phyloP scores from a whole-genome alignment of 108 stramenopile genomes.

The Pseudonitzschia pungens region DNA sequence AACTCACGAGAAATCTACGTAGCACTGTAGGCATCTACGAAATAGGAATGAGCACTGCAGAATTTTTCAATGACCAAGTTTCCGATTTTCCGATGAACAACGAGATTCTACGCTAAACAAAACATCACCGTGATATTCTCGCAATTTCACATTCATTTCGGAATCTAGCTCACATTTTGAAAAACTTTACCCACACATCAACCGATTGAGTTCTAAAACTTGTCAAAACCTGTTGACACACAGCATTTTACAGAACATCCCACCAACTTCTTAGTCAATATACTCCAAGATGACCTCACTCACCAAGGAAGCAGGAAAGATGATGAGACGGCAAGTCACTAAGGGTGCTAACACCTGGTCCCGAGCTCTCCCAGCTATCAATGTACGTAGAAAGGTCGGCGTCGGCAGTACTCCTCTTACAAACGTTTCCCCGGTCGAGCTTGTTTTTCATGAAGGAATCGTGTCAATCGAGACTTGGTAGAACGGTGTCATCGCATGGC shows the following conservation, averaged over 20 bases:
- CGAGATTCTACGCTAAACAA: background rate
- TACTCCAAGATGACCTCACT: slow-evolving; percentile 22
- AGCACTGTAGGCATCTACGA: background rate
- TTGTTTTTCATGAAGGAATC: background rate
- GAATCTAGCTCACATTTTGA: background rate
- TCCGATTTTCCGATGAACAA: background rate
- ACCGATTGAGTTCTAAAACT: background rate
- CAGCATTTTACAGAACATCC: background rate
- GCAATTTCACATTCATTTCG: background rate
- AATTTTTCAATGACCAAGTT: background rate
- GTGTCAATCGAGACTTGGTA: background rate
- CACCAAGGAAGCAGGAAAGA: slow-evolving; percentile 21
- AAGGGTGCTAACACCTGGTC: slow-evolving; percentile 32
- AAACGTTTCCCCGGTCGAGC: background rate
- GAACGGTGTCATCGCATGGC: background rate
- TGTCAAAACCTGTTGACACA: background rate
- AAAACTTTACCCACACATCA: background rate
- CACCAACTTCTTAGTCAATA: background rate
- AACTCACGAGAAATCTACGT: background rate
- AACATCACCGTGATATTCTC: background rate
- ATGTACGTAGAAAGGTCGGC: slow-evolving; percentile 27
- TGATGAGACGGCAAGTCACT: slow-evolving; percentile 25
- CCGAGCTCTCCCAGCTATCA: slow-evolving; percentile 37
- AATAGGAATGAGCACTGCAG: background rate
- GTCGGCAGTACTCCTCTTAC: background rate